phyloP scores from a whole-genome alignment of 768 basidiomycete species.

The Epithele typhae region DNA sequence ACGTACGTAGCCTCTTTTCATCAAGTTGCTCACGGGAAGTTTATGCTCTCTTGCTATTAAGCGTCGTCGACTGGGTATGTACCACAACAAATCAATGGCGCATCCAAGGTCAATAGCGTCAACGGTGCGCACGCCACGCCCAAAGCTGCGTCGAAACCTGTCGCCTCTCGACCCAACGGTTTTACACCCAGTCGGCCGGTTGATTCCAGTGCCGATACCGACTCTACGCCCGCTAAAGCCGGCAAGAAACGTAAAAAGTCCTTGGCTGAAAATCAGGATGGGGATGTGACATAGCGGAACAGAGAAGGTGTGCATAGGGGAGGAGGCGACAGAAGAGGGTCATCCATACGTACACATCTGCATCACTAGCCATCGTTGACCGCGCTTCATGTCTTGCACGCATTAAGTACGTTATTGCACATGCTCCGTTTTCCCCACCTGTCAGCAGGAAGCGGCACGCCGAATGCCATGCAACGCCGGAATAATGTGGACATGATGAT shows the following conservation, averaged over 20 bases:
- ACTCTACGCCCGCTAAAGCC: constrained; percentile 25
- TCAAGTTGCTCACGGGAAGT: too few species aligned
- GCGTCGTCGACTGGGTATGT: too few species aligned
- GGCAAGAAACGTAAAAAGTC: constrained; percentile 58
- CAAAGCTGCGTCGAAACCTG: constrained; percentile 9
- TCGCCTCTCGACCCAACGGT: constrained; percentile 5
- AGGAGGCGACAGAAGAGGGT: too few species aligned
- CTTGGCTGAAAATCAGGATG: constrained; percentile 20
- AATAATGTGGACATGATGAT: too few species aligned
- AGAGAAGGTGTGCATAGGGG: background rate
- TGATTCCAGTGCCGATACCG: constrained; percentile 5
- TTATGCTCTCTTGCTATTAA: too few species aligned
- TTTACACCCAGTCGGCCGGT: constrained; percentile 6
- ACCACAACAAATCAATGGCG: constrained; percentile 6
- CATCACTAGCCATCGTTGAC: constrained; percentile 1
- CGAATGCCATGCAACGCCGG: too few species aligned
- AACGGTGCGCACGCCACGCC: constrained; percentile 9
- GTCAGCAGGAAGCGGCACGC: too few species aligned
- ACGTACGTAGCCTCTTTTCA: constrained; percentile 26
- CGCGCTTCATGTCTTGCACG: background rate
- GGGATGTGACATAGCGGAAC: background rate
- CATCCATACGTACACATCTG: background rate
- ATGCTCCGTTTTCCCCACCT: constrained; percentile 1
- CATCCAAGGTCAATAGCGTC: constrained; percentile 15
- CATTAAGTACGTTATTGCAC: constrained; percentile 1